Conservation (phyloP, 2,329 filamentous ascomycete genomes). For the Dothideomycetes sp. region DNA sequence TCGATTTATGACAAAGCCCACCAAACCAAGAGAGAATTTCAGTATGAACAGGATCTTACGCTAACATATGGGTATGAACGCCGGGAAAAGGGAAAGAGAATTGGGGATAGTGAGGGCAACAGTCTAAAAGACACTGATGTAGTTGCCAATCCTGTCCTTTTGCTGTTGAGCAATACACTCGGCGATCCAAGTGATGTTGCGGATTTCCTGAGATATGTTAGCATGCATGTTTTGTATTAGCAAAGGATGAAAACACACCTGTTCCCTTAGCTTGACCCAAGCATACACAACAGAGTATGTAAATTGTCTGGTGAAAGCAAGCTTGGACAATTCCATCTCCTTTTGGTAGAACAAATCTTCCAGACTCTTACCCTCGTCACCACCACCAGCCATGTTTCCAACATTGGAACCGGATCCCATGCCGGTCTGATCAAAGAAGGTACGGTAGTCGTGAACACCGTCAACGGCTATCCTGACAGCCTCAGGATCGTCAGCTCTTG, state of each 20-base stretch:
- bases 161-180: slow-evolving; percentile 99
- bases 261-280: slow-evolving; percentile 95
- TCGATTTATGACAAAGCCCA: slow-evolving; percentile 2
- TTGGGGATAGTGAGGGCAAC: background rate
- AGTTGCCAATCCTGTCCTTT: slow-evolving; percentile 97
- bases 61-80: slow-evolving; percentile 16
- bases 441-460: slow-evolving; percentile 86
- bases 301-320: slow-evolving; percentile 92
- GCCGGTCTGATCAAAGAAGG: slow-evolving; percentile 88
- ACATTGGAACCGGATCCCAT: slow-evolving; percentile 58
- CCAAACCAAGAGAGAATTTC: slow-evolving; percentile 6
- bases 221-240: slow-evolving; percentile 9
- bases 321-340: slow-evolving; percentile 97
- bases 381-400: slow-evolving; percentile 76
- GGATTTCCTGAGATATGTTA: slow-evolving; percentile 66
- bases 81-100: slow-evolving; percentile 2
- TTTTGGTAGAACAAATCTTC: slow-evolving; percentile 99
- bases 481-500: slow-evolving; percentile 87
- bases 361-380: slow-evolving; percentile 76
- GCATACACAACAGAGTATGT: slow-evolving; percentile 91
- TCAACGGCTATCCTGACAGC: slow-evolving; percentile 90
- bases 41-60: slow-evolving; percentile 14
- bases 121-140: slow-evolving; percentile 84
- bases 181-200: slow-evolving; percentile 98
- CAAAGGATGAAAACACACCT: slow-evolving; percentile 51